Evolutionary conservation across 768 basidiomycete species (phyloP), one percentile per base, ranked within the genome.

Genomic region (Collybiopsis confluens): DNA sequence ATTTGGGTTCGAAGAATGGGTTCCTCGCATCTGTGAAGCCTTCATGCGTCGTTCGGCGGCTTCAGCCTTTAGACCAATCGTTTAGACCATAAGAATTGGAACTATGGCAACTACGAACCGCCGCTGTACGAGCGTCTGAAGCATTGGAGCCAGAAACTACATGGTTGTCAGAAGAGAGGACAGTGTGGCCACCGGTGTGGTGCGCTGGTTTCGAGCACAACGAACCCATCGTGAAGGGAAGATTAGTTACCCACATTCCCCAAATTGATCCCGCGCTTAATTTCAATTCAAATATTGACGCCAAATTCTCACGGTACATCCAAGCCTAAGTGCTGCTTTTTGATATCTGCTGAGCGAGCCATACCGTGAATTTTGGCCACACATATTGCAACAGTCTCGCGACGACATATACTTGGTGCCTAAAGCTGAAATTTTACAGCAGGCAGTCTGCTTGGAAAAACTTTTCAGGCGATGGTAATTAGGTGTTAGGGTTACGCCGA

Each of bases 41-140:
- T 82, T 73, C 64, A 77, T 57, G 58, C 83, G 74, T 61, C 76
- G 77, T 65, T 83, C 83, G 58, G 83, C 83, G 56, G 83, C 83
- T 65, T 78, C 79, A 65, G 80, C 78, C 44, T 49, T 52, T 27
- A n/a, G 18, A 16, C 2, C 11, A 20, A 54, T 16, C 20, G 35
- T 47, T 37, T 41, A 41, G 44, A 13, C 42, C 44, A 45, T 24
- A 38, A 33, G 23, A 18, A 28, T 26, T 18, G 48, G 45, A 54
- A 40, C 47, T 33, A 33, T 24, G 35, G 20, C 33, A 23, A 24
- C n/a, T 44, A 53, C 52, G 23, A 30, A 53, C 56, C 50, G 81
- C 80, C 64, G 82, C 82, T 47, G 71, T 68, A 61, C 79, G 78
- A 64, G 75, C 68, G 71, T 82, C 69, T 56, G 60, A 61, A 54